These are phyloP conservation scores for Hymenochaete sp. DNA, from an alignment of 1,284 basidiomycete species.

Conservation along the genomic window DNA sequence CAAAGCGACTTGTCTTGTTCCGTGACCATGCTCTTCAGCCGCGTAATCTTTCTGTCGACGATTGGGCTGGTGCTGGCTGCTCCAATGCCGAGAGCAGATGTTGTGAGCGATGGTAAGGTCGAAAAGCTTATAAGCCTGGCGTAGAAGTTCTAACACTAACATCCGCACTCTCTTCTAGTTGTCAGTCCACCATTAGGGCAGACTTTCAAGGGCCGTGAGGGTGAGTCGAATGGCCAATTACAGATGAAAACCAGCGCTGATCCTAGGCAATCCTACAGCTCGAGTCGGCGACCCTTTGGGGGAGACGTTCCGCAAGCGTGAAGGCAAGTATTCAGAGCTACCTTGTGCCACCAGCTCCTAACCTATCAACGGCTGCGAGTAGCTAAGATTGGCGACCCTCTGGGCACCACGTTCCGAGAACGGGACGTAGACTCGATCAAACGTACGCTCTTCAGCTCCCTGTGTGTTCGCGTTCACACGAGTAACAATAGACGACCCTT, in stretches of 20 bases:
- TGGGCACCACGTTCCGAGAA: neutral
- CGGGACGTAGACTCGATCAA: neutral
- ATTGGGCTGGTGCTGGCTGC: slow-evolving; percentile 1
- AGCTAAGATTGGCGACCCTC: neutral
- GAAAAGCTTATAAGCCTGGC: neutral
- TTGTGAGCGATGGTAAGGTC: slow-evolving; percentile 5
- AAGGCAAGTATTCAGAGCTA: neutral
- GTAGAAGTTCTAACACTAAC: neutral
- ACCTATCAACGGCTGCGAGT: neutral
- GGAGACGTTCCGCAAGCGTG: slow-evolving; percentile 13
- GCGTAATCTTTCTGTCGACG: no score
- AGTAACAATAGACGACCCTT: neutral
- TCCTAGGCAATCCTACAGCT: neutral
- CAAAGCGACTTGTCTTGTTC: no score
- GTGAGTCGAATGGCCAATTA: neutral
- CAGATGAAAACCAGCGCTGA: no score
- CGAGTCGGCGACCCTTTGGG: slow-evolving; percentile 5
- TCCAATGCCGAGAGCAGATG: slow-evolving; percentile 2
- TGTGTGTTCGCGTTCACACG: neutral
- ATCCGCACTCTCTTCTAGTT: no score
- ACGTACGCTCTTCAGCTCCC: neutral
- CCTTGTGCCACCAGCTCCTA: neutral
- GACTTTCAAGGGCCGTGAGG: slow-evolving; percentile 9
- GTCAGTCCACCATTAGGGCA: slow-evolving; percentile 6
- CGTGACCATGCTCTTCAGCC: no score